phyloP scores from a whole-genome alignment of 495 filamentous ascomycete genomes.

The Podospora sp. region DNA sequence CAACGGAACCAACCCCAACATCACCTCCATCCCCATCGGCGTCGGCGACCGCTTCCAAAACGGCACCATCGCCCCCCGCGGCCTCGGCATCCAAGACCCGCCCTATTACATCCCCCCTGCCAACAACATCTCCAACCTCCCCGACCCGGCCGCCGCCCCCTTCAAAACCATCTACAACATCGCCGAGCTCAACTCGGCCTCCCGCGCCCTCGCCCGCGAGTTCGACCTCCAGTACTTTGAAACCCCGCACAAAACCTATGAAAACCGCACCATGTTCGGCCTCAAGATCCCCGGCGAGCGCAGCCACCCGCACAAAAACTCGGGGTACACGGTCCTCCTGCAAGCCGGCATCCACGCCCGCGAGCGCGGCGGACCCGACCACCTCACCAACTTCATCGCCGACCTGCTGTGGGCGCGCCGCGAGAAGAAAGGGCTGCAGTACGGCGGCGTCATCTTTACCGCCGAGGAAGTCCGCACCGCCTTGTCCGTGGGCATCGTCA shows the following conservation, averaged over 20 bases:
- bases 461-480: constrained; percentile 41
- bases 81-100: constrained; percentile 15
- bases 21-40: constrained; percentile 11
- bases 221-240: constrained; percentile 18
- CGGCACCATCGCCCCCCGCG: constrained; percentile 17
- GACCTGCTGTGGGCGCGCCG: constrained; percentile 18
- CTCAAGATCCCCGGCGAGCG: constrained; percentile 8
- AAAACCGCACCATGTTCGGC: constrained; percentile 21
- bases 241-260: constrained; percentile 20
- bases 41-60: constrained; percentile 26
- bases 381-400: constrained; percentile 22
- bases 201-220: constrained; percentile 12
- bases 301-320: neutral
- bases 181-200: constrained; percentile 20
- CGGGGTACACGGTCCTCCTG: constrained; percentile 6
- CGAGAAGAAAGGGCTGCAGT: constrained; percentile 28
- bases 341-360: constrained; percentile 25
- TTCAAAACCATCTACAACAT: constrained; percentile 20
- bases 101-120: neutral
- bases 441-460: constrained; percentile 44
- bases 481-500: constrained; percentile 43
- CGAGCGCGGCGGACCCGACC: constrained; percentile 28
- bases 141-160: constrained; percentile 8
- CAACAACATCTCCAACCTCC: neutral
- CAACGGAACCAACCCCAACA: neutral